phyloP scores from a whole-genome alignment of 2,329 filamentous ascomycete species.

The Diaporthe vexans region DNA sequence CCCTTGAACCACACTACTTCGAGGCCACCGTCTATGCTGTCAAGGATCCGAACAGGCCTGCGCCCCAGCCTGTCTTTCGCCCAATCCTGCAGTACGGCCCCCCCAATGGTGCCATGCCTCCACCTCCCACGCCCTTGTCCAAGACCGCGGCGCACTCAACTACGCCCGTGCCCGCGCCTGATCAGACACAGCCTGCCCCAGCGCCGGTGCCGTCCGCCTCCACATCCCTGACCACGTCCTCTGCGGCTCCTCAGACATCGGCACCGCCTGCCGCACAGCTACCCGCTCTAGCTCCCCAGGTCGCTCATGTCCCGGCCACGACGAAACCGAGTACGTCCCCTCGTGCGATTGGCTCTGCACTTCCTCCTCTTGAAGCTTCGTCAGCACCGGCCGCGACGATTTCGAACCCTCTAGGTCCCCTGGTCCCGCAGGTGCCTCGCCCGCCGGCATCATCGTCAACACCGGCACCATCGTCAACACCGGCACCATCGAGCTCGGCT shows the following conservation, averaged over 20 bases:
- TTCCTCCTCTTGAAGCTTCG: slow-evolving; percentile 43
- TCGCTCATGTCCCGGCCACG: slow-evolving; percentile 36
- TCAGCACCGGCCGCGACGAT: slow-evolving; percentile 40
- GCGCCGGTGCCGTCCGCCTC: slow-evolving; percentile 43
- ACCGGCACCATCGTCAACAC: slow-evolving; percentile 50
- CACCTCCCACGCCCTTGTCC: slow-evolving; percentile 56
- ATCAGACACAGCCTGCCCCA: slow-evolving; percentile 42
- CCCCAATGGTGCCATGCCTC: slow-evolving; percentile 73
- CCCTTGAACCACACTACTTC: slow-evolving; percentile 84
- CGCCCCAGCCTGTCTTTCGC: slow-evolving; percentile 58
- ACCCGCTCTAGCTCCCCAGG: slow-evolving; percentile 19
- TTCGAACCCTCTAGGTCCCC: slow-evolving; percentile 12
- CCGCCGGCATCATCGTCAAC: slow-evolving; percentile 49
- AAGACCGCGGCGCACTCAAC: slow-evolving; percentile 47
- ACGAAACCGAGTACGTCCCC: slow-evolving; percentile 46
- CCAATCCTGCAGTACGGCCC: slow-evolving; percentile 77
- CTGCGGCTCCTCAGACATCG: slow-evolving; percentile 31
- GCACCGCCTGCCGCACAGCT: slow-evolving; percentile 43
- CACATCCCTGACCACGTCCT: neutral
- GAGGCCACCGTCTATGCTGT: slow-evolving; percentile 82
- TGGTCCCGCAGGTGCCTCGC: slow-evolving; percentile 41
- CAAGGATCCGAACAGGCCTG: slow-evolving; percentile 71
- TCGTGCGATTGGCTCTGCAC: slow-evolving; percentile 49
- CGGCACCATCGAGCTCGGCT: slow-evolving; percentile 48
- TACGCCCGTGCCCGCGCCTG: slow-evolving; percentile 43